Conservation (phyloP, 192 early-diverging fungal genomes). For the Entrophospora sp. region DNA sequence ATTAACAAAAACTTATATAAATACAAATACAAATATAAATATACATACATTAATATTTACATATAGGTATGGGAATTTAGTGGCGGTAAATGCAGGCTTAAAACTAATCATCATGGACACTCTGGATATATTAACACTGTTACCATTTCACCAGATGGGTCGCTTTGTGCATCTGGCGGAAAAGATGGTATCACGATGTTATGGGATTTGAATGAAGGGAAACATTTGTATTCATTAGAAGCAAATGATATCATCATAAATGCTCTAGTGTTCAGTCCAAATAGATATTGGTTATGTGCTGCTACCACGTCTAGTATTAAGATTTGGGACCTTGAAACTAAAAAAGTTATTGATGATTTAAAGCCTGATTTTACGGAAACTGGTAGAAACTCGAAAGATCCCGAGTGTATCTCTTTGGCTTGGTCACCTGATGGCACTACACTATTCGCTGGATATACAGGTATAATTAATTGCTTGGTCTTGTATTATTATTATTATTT, state of each 20-base stretch:
- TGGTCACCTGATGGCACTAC: slow-evolving; percentile 98
- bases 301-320: slow-evolving; percentile 93
- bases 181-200: slow-evolving; percentile 99
- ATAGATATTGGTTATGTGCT: slow-evolving; percentile 99
- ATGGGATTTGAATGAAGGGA: slow-evolving; percentile 99
- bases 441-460: slow-evolving; percentile 97
- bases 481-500: too few relatives aligned
- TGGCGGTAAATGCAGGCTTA: slow-evolving; percentile 98
- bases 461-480: too few relatives aligned
- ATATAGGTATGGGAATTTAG: slow-evolving; percentile 97
- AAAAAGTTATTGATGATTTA: slow-evolving; percentile 92
- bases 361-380: slow-evolving; percentile 61
- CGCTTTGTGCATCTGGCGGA: slow-evolving; percentile 98
- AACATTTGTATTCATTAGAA: slow-evolving; percentile 99
- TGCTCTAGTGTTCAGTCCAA: slow-evolving; percentile 97
- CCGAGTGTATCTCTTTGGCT: slow-evolving; percentile 92
- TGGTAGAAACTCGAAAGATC: slow-evolving; percentile 61
- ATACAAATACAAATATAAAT: too few relatives aligned
- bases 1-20: too few relatives aligned
- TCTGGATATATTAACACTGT: slow-evolving; percentile 95
- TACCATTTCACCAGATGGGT: slow-evolving; percentile 99
- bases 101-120: slow-evolving; percentile 99
- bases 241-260: slow-evolving; percentile 94
- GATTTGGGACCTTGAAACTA: slow-evolving; percentile 99
- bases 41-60: too few relatives aligned